These are phyloP conservation scores for Eucalyptus albens DNA, from an alignment of 345 rosid species.

Conservation along the genomic window DNA sequence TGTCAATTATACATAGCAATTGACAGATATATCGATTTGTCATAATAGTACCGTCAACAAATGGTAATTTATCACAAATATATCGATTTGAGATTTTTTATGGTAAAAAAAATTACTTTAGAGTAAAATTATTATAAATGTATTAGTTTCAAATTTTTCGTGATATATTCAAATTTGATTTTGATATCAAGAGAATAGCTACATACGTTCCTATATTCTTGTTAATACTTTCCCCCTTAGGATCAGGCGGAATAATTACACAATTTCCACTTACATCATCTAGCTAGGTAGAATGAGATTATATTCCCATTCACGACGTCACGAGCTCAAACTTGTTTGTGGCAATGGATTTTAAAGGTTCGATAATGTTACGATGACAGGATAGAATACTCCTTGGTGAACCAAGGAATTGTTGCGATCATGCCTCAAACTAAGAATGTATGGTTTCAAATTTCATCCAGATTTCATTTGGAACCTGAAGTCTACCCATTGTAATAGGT, in stretches of 20 bases:
- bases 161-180: too few relatives aligned
- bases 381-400: neutral
- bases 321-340: neutral
- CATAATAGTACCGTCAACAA: too few relatives aligned
- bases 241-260: too few relatives aligned
- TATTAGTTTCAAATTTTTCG: too few relatives aligned
- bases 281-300: too few relatives aligned
- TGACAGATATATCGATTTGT: fast-evolving
- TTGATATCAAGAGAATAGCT: too few relatives aligned
- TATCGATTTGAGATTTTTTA: too few relatives aligned
- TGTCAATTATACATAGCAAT: fast-evolving
- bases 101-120: too few relatives aligned
- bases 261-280: neutral
- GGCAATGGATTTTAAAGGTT: neutral
- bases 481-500: neutral
- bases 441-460: neutral
- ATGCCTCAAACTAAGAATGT: too few relatives aligned
- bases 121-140: too few relatives aligned
- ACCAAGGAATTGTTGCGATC: fast-evolving
- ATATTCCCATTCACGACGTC: neutral
- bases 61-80: neutral
- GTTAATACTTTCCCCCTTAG: neutral
- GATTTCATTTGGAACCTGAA: fast-evolving
- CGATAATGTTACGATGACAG: fast-evolving
- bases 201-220: too few relatives aligned